phyloP scores from a whole-genome alignment of 768 basidiomycete genomes.

The Boletus rubropictus region DNA sequence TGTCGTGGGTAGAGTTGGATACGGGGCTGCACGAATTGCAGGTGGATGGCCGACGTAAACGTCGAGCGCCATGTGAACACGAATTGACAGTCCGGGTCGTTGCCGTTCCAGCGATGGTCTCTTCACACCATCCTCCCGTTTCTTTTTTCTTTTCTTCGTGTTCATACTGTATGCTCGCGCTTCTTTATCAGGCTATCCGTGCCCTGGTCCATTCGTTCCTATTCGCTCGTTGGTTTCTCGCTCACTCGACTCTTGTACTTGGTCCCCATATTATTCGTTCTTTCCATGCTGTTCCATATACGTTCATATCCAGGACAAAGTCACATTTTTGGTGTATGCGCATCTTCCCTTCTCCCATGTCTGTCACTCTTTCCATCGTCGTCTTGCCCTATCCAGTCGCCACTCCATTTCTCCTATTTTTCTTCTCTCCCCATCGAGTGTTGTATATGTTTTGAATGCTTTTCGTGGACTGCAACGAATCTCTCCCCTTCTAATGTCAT shows the following conservation, averaged over 20 bases:
- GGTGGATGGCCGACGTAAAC: constrained; percentile 73
- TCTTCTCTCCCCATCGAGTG: not conserved
- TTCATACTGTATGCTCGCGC: constrained; percentile 15
- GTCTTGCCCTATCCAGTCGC: not conserved
- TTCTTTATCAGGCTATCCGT: constrained; percentile 18
- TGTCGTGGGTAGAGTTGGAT: constrained; percentile 64
- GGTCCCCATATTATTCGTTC: constrained; percentile 3
- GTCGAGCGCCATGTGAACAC: not conserved
- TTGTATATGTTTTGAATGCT: constrained; percentile 8
- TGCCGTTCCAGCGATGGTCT: constrained; percentile 7
- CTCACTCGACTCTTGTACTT: not conserved
- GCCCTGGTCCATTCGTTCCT: not conserved
- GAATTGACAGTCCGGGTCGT: constrained; percentile 5
- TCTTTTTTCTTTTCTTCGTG: constrained; percentile 7
- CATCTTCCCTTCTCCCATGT: constrained; percentile 2
- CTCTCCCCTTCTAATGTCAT: not conserved
- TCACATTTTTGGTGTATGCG: constrained; percentile 4
- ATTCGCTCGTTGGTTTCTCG: not conserved
- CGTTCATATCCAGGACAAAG: constrained; percentile 9
- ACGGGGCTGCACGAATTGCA: constrained; percentile 69
- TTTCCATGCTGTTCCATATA: constrained; percentile 8
- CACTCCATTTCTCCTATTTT: not conserved
- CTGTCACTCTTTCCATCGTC: constrained; percentile 6
- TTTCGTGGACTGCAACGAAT: not conserved
- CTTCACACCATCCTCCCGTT: not conserved